phyloP scores from a whole-genome alignment of 352 stramenopile genomes.

The Globisporangium polare region DNA sequence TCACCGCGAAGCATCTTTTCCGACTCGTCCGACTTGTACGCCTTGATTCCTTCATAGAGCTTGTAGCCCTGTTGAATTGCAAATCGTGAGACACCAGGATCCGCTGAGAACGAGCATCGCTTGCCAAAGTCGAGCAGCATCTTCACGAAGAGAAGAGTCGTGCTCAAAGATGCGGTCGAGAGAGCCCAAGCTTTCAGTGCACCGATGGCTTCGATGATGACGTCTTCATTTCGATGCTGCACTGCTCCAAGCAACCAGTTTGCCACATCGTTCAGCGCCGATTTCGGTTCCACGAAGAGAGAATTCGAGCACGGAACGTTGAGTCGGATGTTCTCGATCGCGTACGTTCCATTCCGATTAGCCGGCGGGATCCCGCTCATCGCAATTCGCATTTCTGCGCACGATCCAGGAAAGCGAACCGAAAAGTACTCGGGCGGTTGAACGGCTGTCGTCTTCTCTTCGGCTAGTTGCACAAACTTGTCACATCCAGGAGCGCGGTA shows the following conservation, averaged over 20 bases:
- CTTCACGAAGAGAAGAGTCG: conserved; percentile 66
- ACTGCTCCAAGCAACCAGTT: conserved; percentile 59
- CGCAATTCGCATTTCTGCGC: conserved; percentile 51
- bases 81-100: conserved; percentile 25
- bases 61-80: conserved; percentile 43
- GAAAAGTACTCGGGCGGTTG: conserved; percentile 32
- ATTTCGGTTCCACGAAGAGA: conserved; percentile 60
- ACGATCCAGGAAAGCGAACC: conserved; percentile 35
- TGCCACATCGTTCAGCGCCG: conserved; percentile 52
- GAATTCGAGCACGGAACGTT: conserved; percentile 51
- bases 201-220: conserved; percentile 59
- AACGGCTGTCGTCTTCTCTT: conserved; percentile 20
- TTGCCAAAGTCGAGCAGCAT: conserved; percentile 47
- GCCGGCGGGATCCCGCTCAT: conserved; percentile 54
- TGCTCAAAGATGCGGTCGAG: conserved; percentile 71
- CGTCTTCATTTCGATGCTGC: conserved; percentile 37
- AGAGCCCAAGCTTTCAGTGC: conserved; percentile 68
- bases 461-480: conserved; percentile 35
- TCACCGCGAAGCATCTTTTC: conserved; percentile 27
- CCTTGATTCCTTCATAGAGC: conserved; percentile 39
- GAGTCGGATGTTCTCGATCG: conserved; percentile 62
- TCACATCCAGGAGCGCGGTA: conserved; percentile 37
- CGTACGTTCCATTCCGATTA: conserved; percentile 70
- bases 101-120: conserved; percentile 11
- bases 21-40: conserved; percentile 43